Base-by-base conservation (phyloP, 352 stramenopile species). In the Phytophthora hybrid region DNA sequence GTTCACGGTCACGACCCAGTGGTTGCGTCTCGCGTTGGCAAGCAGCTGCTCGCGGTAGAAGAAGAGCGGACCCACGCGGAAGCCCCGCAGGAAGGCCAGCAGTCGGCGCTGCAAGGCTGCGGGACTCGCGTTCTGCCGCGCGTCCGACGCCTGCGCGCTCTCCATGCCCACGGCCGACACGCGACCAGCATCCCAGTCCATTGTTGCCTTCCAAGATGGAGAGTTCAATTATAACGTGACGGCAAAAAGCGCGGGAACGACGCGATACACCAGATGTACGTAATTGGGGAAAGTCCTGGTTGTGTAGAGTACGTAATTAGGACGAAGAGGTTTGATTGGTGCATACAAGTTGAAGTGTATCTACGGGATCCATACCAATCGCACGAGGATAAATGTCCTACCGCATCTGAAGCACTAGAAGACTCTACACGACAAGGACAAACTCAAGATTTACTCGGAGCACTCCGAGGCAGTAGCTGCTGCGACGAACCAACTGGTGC, bases 41-140 rank as follows among this genome's bases (percentile, higher is more conserved):
- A 97, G 73, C 16, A 98, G 87, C 79, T 97, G 88, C 72, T 97
- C 89, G 62, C 93, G 89, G 74, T 98, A 98, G 73, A 88, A 90
- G 71, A 97, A 98, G 29, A 97, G 78, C 39, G 89, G 84, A 0
- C 91, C 93, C 8, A 96, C 79, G 39, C 90, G 87, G 72, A 97
- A 98, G 54, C 88, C 93, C 52, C 93, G 91, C 58, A 98, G 81
- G 66, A 98, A 98, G 18, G 89, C 78, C n/a, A 88, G 74, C 39
- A 94, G 64, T 14, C 89, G 85, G 32, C 77, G 78, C 68, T 94
- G 88, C 58, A 95, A 73, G 8, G 84, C 86, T 13, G 84, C 81
- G 5, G 84, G 86, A 53, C 83, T 91, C 1, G 67, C 63, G 23
- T 73, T 77, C 47, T 88, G 79, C 16, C 84, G 75, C 21, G 78